phyloP scores from a whole-genome alignment of 176 grass and related monocot species.

The Tuctoria greenei region DNA sequence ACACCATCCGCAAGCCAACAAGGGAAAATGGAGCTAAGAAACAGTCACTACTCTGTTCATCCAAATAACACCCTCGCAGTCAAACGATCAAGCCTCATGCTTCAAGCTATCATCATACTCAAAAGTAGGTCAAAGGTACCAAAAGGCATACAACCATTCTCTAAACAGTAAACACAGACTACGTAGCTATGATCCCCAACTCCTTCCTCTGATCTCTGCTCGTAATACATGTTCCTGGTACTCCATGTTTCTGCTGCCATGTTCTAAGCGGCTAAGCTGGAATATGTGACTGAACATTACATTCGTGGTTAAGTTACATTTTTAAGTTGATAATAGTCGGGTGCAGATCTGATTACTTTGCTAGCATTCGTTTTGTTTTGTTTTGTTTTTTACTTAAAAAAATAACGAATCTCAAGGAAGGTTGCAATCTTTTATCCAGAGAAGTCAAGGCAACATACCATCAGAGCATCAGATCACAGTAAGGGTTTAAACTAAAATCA shows the following conservation, averaged over 20 bases:
- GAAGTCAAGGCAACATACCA: too few relatives aligned
- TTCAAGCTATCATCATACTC: constrained; percentile 1
- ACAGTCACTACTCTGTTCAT: background rate
- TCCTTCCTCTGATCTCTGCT: constrained; percentile 17
- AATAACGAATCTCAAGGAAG: background rate
- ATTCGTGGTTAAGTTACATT: background rate
- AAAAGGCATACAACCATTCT: background rate
- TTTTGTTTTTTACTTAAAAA: background rate
- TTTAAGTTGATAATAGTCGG: background rate
- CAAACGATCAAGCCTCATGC: background rate
- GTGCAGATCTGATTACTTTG: background rate
- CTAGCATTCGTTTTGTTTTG: background rate
- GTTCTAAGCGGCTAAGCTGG: background rate
- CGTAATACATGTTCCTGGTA: background rate
- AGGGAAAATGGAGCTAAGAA: background rate
- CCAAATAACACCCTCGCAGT: background rate
- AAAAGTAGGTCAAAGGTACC: background rate
- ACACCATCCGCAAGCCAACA: too few relatives aligned
- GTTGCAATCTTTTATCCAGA: background rate
- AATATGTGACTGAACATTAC: background rate
- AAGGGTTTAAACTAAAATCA: too few relatives aligned
- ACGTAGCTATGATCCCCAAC: constrained; percentile 47
- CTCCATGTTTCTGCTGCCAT: background rate
- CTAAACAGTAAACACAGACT: background rate
- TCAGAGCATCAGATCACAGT: too few relatives aligned